Evolutionary conservation across 345 rosid genomes (phyloP), one percentile per base, ranked within the genome.

Genomic region (Viola odorata): DNA sequence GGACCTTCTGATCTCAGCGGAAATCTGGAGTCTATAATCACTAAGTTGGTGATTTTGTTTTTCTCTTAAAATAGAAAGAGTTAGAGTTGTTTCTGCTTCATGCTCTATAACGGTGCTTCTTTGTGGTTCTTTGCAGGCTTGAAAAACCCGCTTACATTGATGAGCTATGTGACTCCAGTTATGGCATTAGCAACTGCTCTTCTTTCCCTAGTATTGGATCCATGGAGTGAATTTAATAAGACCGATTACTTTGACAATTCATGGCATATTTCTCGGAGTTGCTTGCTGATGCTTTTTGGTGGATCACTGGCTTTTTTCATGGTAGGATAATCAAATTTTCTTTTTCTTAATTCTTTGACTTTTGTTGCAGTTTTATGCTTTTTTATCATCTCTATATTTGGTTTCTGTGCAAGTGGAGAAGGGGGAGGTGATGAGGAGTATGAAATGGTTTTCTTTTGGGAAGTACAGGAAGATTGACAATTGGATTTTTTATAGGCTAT

Each of bases 271-370:
- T 69, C 81, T 56, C 84, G 88, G 70, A 95, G 97, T 82, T 86
- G 87, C 81, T 78, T 91, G 57, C 69, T 95, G 84, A 88, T 88
- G 95, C 81, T 95, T 71, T 82, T 91, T 69, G 97, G 99, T 68
- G 99, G 99, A 76, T 78, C 96, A 42, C 76, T 91, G 39, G 99
- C 99, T 60, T 95, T 91, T 77, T 84, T 80, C 70, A 95, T 91
- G 97, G 99, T 88, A 79, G 57, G 81, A 50, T 8, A 8, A 37
- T 50, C 23, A 41, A 48, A 23, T 53, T 54, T 48, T 53, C 50
- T 0, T 55, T 37, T 53, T 39, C 5, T 5, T 39, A n/a, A 37
- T 48, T 13, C 5, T 9, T 17, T 56, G 16, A 12, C 32, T 4
- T 11, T 36, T 12, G 36, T 39, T 7, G 41, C 6, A 1, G 6